These are phyloP conservation scores for Hypoxylon sp. DNA, from an alignment of 2,329 filamentous ascomycete genomes.

Conservation along the genomic window DNA sequence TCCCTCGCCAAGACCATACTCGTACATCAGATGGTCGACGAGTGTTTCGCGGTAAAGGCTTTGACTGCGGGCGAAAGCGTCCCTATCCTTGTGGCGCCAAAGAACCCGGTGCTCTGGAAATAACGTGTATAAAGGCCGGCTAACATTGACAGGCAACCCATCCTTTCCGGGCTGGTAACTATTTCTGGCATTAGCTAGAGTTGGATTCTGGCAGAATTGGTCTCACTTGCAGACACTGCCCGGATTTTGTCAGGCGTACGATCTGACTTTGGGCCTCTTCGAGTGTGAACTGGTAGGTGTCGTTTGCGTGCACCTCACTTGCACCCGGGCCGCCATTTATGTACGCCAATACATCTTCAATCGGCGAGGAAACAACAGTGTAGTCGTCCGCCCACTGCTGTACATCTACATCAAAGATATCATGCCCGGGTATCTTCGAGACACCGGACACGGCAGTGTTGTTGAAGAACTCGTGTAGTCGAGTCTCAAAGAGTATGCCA, in stretches of 20 bases:
- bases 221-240: constrained; percentile 41
- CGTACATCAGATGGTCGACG: constrained; percentile 2
- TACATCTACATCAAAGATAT: not conserved
- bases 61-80: not conserved
- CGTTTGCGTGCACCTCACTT: constrained; percentile 36
- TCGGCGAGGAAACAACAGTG: constrained; percentile 15
- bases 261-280: constrained; percentile 36
- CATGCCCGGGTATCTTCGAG: constrained; percentile 2
- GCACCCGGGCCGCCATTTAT: constrained; percentile 40
- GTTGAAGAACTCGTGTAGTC: constrained; percentile 41
- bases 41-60: not conserved
- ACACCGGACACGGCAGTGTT: constrained; percentile 16
- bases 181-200: constrained; percentile 22
- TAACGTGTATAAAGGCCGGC: constrained; percentile 33
- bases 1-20: not conserved
- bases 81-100: constrained; percentile 39
- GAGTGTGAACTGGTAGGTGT: constrained; percentile 42
- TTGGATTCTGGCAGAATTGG: not conserved
- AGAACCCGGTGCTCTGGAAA: constrained; percentile 44
- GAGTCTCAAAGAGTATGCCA: constrained; percentile 41
- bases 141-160: constrained; percentile 19
- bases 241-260: constrained; percentile 25
- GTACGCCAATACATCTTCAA: constrained; percentile 36
- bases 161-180: constrained; percentile 19
- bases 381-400: constrained; percentile 14